Base-by-base conservation (phyloP, 331 rosid species). In the Erythrophleum ivorense region DNA sequence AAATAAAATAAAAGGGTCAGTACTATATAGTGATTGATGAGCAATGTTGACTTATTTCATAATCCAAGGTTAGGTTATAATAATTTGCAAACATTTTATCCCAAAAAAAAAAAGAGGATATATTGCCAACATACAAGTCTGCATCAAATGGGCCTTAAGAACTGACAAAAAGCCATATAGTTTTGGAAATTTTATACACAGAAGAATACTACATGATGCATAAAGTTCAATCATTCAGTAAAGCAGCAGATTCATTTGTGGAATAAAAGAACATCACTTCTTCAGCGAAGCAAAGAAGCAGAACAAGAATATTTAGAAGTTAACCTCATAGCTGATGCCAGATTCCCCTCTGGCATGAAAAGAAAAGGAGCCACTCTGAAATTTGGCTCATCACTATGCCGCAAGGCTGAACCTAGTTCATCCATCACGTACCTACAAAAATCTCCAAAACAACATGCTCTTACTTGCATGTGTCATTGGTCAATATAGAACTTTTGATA, bases 351-450 rank as follows among this genome's bases (percentile, higher is more conserved):
- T 7, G 92, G 98, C 99, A 95, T 93, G 89, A 88, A 95, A 73
- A 95, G 94, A 84, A 95, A 93, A 62, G 97, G 98, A 15, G 97
- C 93, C 66, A 93, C 92, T 81, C 87, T 90, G 87, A 95, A 95
- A 87, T 91, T 95, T 83, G 98, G 93, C 59, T 89, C 90, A 88
- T 93, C 99, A 77, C 98, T 93, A 65, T 93, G 98, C 82, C 88
- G 82, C 84, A 95, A 81, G 84, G 97, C 97, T 78, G 99, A 95
- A 78, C 99, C 99, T 5, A 95, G 89, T 80, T 95, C 99, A 85
- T 95, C 99, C 98, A 95, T 93, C 85, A 88, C 89, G 16, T 95
- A 91, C 91, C 99, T 95, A 80, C 76, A 82, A 80, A 75, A 49
- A 65, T 53, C 45, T 62, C 84, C 81, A 83, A 87, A 86, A 79